phyloP scores from a whole-genome alignment of 2,329 filamentous ascomycete species.

The Fusarium liriodendri region DNA sequence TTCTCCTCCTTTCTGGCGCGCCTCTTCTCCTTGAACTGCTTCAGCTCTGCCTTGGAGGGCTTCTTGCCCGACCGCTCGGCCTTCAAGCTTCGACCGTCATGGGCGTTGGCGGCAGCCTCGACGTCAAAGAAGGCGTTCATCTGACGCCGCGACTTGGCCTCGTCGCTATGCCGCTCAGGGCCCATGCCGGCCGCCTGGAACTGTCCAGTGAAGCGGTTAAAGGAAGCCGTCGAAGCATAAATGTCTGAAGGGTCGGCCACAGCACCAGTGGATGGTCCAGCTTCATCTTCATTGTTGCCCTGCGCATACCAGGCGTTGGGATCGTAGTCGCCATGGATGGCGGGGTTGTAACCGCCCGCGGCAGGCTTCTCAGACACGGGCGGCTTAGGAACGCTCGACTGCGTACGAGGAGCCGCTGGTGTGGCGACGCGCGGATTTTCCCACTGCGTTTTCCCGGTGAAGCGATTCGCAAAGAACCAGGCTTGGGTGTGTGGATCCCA shows the following conservation, averaged over 20 bases:
- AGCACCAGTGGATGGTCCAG: conserved; percentile 41
- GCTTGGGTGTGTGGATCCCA: conserved; percentile 77
- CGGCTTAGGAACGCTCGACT: conserved; percentile 41
- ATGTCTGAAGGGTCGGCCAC: conserved; percentile 57
- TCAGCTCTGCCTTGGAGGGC: conserved; percentile 85
- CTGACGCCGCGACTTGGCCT: conserved; percentile 87
- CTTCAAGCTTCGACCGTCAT: conserved; percentile 90
- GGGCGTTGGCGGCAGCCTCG: conserved; percentile 89
- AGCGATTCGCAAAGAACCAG: conserved; percentile 88
- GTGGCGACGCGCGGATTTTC: conserved; percentile 82
- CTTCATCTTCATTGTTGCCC: conserved; percentile 56
- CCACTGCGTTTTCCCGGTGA: conserved; percentile 82
- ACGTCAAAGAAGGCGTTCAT: conserved; percentile 97
- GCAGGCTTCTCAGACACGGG: conserved; percentile 54
- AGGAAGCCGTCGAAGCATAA: conserved; percentile 78
- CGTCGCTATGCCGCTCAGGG: conserved; percentile 84
- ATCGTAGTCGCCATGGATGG: conserved; percentile 96
- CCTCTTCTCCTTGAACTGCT: conserved; percentile 91
- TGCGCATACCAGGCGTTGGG: conserved; percentile 94
- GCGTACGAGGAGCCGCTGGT: conserved; percentile 43
- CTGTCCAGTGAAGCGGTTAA: conserved; percentile 90
- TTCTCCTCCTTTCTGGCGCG: conserved; percentile 94
- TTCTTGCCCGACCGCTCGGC: conserved; percentile 90
- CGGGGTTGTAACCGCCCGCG: conserved; percentile 89
- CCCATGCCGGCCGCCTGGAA: conserved; percentile 78